Conservation (phyloP, 768 basidiomycete genomes). For the Dictyophora rubrovolvata region DNA sequence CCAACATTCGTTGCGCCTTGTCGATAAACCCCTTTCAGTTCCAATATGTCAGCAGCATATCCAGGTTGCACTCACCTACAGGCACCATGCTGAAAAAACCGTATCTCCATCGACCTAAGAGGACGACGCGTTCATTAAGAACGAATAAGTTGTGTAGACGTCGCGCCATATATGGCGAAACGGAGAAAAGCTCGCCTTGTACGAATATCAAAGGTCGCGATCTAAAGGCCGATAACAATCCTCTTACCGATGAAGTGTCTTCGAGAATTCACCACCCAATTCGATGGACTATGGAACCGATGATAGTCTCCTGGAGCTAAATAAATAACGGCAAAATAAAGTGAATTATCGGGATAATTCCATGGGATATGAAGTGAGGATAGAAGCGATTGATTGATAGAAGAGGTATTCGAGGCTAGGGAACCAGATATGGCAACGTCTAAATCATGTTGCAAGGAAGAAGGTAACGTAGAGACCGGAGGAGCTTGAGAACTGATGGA, state of each 20-base stretch:
- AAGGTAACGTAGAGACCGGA: slow-evolving; percentile 39
- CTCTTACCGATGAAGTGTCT: slow-evolving; percentile 82
- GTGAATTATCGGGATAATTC: slow-evolving; percentile 68
- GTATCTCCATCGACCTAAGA: slow-evolving; percentile 88
- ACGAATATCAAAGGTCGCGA: neutral
- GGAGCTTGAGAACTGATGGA: slow-evolving; percentile 42
- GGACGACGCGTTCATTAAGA: slow-evolving; percentile 93
- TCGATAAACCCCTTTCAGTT: neutral
- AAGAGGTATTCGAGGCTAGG: slow-evolving; percentile 17
- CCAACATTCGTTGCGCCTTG: slow-evolving; percentile 87
- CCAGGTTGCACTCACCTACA: slow-evolving; percentile 43
- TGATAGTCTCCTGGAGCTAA: slow-evolving; percentile 98
- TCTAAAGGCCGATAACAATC: neutral
- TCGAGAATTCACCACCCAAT: slow-evolving; percentile 95
- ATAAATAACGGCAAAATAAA: slow-evolving; percentile 93
- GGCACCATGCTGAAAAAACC: slow-evolving; percentile 98
- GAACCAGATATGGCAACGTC: slow-evolving; percentile 70
- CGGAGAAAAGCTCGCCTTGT: slow-evolving; percentile 85
- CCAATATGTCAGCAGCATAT: neutral
- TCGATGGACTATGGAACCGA: slow-evolving; percentile 89
- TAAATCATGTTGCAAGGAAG: slow-evolving; percentile 54
- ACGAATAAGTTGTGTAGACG: slow-evolving; percentile 89
- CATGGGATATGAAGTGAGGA: slow-evolving; percentile 53
- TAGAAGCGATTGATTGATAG: slow-evolving; percentile 1
- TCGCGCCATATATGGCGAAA: slow-evolving; percentile 92